These are phyloP conservation scores for Rhododendron ferrugineum DNA, from an alignment of 148 eudicot genomes.

Conservation along the genomic window DNA sequence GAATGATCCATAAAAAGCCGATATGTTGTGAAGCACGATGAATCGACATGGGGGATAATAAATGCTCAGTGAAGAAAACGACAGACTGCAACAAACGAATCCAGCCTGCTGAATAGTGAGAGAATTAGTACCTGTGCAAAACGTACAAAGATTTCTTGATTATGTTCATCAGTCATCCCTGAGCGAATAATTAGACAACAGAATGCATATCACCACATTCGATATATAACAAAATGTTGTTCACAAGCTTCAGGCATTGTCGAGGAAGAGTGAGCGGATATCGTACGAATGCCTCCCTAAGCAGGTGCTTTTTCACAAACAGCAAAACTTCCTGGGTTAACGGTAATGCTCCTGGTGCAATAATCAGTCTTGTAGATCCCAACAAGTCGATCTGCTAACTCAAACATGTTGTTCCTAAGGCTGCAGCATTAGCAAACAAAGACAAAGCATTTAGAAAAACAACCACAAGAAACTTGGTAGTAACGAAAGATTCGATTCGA, in stretches of 20 bases:
- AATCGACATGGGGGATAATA: too few relatives aligned
- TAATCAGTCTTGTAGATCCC: conserved; percentile 95
- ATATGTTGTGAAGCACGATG: too few relatives aligned
- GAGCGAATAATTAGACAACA: too few relatives aligned
- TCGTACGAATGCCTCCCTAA: conserved; percentile 18
- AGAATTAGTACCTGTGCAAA: too few relatives aligned
- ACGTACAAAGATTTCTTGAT: too few relatives aligned
- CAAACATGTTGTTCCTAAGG: conserved; percentile 97
- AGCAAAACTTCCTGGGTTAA: conserved; percentile 75
- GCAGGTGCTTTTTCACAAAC: conserved; percentile 63
- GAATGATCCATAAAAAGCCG: too few relatives aligned
- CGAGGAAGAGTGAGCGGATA: not conserved
- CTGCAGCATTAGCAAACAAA: conserved; percentile 38
- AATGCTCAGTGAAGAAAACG: too few relatives aligned
- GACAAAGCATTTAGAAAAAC: not conserved
- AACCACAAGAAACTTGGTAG: not conserved
- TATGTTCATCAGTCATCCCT: too few relatives aligned
- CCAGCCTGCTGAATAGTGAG: too few relatives aligned
- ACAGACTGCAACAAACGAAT: too few relatives aligned
- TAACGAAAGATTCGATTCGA: not conserved
- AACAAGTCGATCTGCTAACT: conserved; percentile 94
- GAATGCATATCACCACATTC: too few relatives aligned
- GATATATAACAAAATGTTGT: too few relatives aligned
- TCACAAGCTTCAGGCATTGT: not conserved
- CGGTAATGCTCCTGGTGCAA: conserved; percentile 92